Evolutionary conservation across 1,139 yeast species (phyloP).

Genomic region (Kluyveromyces marxianus): DNA sequence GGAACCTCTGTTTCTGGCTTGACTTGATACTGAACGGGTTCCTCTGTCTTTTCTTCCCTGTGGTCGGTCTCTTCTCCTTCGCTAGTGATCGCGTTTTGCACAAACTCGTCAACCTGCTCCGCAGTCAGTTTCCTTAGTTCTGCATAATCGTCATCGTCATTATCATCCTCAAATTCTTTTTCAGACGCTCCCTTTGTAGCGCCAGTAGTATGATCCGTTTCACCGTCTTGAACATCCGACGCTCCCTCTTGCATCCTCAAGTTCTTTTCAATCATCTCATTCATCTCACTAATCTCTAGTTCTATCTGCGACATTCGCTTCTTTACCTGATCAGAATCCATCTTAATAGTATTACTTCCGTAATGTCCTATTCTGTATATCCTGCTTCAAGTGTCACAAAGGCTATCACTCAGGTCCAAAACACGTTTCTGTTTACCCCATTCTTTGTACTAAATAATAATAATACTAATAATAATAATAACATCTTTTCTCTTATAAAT

Average conservation of each 20-base stretch:
- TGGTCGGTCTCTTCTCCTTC: background rate
- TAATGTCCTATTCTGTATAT: background rate
- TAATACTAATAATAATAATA: too few relatives aligned
- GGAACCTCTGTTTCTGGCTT: too few relatives aligned
- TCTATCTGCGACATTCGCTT: conserved; percentile 30
- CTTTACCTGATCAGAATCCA: conserved; percentile 24
- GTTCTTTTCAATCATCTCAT: conserved; percentile 29
- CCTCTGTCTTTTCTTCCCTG: too few relatives aligned
- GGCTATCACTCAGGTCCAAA: too few relatives aligned
- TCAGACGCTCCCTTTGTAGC: background rate
- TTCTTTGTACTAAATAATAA: too few relatives aligned
- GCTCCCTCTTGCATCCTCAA: conserved; percentile 12
- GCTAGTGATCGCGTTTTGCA: conserved; percentile 5
- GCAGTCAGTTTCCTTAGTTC: conserved; percentile 1
- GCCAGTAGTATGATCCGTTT: background rate
- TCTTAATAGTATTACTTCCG: background rate
- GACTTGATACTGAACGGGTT: too few relatives aligned
- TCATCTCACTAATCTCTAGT: conserved; percentile 28
- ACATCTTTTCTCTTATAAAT: too few relatives aligned
- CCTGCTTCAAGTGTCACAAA: background rate
- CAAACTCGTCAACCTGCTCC: conserved; percentile 1
- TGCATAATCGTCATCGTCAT: background rate
- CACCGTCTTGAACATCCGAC: background rate
- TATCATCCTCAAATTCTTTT: background rate
- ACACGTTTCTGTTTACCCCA: too few relatives aligned